phyloP scores from a whole-genome alignment of 139 green algal species.

The Limnomonas spitsbergensis region DNA sequence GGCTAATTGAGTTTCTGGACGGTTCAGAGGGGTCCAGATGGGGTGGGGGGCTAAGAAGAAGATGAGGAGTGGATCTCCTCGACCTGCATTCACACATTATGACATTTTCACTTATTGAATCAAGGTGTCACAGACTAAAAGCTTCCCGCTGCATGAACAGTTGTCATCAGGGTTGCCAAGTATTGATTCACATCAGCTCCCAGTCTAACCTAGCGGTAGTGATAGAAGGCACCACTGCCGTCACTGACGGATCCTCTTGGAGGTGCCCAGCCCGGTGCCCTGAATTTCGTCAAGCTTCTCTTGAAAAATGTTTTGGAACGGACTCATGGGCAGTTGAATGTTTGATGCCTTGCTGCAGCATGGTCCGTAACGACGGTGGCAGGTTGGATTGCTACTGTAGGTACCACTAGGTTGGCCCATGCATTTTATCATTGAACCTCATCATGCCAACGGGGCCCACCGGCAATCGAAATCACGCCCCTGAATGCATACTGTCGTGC shows the following conservation, averaged over 20 bases:
- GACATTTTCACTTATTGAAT: no score
- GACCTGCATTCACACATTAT: no score
- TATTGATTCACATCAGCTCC: constrained; percentile 9
- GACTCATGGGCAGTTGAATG: constrained; percentile 15
- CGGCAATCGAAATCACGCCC: neutral
- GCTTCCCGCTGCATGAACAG: no score
- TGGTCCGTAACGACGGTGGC: neutral
- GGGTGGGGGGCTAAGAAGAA: no score
- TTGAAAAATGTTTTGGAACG: constrained; percentile 17
- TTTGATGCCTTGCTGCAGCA: constrained; percentile 26
- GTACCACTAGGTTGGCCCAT: neutral
- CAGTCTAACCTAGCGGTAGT: neutral
- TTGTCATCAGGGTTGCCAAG: no score
- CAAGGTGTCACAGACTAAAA: no score
- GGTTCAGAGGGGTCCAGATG: no score
- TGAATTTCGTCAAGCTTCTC: neutral
- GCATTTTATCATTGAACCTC: neutral
- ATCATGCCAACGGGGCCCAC: neutral
- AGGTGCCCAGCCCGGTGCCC: neutral
- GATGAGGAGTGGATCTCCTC: no score
- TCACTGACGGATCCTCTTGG: neutral
- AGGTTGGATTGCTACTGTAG: neutral
- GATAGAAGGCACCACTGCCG: neutral
- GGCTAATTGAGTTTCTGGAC: neutral
- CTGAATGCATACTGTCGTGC: neutral